These are phyloP conservation scores for Ogataea neopini DNA, from an alignment of 805 yeast genomes.

Conservation along the genomic window DNA sequence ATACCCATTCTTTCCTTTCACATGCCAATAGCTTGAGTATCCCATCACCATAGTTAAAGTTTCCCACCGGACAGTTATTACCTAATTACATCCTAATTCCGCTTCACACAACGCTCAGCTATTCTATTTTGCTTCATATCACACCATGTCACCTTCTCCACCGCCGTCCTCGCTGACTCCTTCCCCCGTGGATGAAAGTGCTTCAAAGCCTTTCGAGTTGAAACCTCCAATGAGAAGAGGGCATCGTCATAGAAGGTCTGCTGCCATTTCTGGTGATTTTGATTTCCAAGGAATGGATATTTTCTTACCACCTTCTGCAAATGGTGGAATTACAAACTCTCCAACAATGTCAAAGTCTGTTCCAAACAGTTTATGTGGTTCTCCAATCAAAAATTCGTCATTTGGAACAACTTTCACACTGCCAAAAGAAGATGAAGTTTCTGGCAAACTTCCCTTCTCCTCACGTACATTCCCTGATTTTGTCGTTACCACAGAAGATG, in stretches of 20 bases:
- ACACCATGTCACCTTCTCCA: conserved; percentile 8
- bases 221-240: conserved; percentile 43
- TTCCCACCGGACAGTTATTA: not conserved
- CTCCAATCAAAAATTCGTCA: conserved; percentile 24
- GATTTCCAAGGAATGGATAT: conserved; percentile 41
- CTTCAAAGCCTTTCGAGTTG: conserved; percentile 23
- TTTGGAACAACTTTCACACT: not conserved
- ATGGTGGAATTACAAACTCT: not conserved
- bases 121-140: not conserved
- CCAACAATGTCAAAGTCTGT: conserved; percentile 22
- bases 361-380: conserved; percentile 26
- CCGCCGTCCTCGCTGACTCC: conserved; percentile 11
- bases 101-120: conserved; percentile 4
- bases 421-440: not conserved
- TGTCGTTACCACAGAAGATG: conserved; percentile 1
- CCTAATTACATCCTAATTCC: not conserved
- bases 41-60: no score
- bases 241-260: conserved; percentile 83
- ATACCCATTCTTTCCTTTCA: no score
- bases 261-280: conserved; percentile 87
- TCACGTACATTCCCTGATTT: not conserved
- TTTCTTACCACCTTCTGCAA: conserved; percentile 22
- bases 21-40: no score
- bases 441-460: conserved; percentile 1
- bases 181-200: conserved; percentile 8